Conservation (phyloP, 805 yeast species). For the Candida succiphila region DNA sequence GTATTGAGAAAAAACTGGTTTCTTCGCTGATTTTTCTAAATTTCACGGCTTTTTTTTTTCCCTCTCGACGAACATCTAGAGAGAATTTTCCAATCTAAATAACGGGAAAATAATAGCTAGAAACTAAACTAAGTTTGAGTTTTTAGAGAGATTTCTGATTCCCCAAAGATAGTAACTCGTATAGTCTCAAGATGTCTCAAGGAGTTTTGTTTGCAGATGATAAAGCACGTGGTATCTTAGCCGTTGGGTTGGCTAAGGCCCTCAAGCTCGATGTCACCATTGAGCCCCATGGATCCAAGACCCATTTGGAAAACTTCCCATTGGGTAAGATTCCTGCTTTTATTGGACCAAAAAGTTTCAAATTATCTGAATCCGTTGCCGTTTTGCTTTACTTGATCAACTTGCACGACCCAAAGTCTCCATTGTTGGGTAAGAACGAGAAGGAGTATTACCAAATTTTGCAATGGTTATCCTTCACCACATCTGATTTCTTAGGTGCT, state of each 20-base stretch:
- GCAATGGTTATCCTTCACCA: slow-evolving; percentile 71
- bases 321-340: slow-evolving; percentile 59
- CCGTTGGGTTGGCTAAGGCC: slow-evolving; percentile 39
- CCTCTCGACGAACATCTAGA: no score
- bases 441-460: slow-evolving; percentile 57
- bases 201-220: slow-evolving; percentile 24
- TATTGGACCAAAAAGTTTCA: slow-evolving; percentile 61
- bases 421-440: slow-evolving; percentile 48
- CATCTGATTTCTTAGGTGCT: slow-evolving; percentile 49
- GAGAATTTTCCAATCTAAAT: no score
- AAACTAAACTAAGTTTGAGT: no score
- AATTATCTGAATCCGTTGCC: slow-evolving; percentile 63
- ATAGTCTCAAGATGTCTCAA: slow-evolving; percentile 23
- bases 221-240: slow-evolving; percentile 22
- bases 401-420: slow-evolving; percentile 24
- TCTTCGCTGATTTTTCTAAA: no score
- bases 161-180: no score
- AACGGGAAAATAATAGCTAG: no score
- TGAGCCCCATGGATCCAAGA: slow-evolving; percentile 29
- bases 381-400: slow-evolving; percentile 42
- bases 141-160: no score
- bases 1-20: no score
- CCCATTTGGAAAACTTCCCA: slow-evolving; percentile 45
- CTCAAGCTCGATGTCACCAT: slow-evolving; percentile 46
- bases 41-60: no score